Evolutionary conservation across 257 asterid genomes (phyloP).

Genomic region (Przewalskia tangutica): DNA sequence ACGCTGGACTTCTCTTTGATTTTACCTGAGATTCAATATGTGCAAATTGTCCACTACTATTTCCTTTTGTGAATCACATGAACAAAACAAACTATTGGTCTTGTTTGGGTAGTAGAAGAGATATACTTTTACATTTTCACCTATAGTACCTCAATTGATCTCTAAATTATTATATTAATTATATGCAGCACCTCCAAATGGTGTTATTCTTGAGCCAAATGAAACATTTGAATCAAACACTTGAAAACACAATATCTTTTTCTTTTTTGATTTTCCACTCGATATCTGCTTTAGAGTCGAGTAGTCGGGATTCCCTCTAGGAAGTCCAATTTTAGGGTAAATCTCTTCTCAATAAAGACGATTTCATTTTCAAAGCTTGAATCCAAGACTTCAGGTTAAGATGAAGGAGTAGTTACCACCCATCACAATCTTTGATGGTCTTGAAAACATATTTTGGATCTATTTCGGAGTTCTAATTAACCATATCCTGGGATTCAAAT

Average conservation of each 20-base stretch:
- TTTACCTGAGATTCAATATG: slow-evolving; percentile 14
- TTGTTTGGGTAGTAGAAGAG: no score
- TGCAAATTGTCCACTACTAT: neutral
- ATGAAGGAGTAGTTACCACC: neutral
- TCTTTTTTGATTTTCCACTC: no score
- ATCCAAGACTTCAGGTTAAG: rapidly evolving
- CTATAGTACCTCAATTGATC: no score
- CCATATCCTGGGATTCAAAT: neutral
- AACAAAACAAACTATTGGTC: neutral
- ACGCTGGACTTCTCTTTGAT: slow-evolving; percentile 27
- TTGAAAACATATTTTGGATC: neutral
- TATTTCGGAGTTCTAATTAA: neutral
- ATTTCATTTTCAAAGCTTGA: neutral
- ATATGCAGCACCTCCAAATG: no score
- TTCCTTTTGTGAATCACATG: neutral
- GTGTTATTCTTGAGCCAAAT: no score
- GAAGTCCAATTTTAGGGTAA: no score
- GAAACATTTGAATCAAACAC: no score
- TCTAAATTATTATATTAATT: no score
- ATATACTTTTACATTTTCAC: no score
- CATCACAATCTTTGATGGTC: no score
- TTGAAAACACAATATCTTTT: no score
- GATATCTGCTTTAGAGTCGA: no score
- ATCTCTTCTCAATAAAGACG: neutral
- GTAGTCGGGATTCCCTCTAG: neutral